phyloP scores from a whole-genome alignment of 108 stramenopile genomes.

The Stephanodiscus triporus region DNA sequence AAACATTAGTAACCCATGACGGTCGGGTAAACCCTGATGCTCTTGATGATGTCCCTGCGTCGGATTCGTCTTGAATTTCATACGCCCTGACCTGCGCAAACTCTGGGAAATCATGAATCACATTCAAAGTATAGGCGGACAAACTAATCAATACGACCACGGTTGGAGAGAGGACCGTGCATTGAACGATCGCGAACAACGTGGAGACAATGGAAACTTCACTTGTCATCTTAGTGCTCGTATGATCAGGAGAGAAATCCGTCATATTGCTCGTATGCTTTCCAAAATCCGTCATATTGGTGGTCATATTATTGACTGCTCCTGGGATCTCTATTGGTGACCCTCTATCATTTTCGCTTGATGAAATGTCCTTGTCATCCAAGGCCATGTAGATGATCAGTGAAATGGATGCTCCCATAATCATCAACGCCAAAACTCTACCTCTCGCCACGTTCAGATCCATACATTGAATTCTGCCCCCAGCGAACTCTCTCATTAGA shows the following conservation, averaged over 20 bases:
- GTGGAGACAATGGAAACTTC: background rate
- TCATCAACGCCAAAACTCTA: constrained; percentile 17
- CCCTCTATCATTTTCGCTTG: background rate
- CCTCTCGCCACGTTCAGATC: constrained; percentile 35
- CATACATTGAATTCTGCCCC: background rate
- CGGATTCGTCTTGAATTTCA: constrained; percentile 9
- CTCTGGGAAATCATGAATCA: constrained; percentile 31
- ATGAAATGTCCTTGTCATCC: background rate
- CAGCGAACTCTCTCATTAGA: constrained; percentile 1
- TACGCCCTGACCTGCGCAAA: constrained; percentile 27
- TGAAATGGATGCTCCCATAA: constrained; percentile 23
- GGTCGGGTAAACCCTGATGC: background rate
- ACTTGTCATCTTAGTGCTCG: background rate
- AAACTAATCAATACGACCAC: constrained; percentile 28
- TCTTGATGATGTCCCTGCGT: background rate
- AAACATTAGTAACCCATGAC: constrained; percentile 20
- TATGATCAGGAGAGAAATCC: constrained; percentile 2
- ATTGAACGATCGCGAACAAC: constrained; percentile 11
- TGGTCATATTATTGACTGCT: background rate
- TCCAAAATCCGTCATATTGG: background rate
- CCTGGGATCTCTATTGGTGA: background rate
- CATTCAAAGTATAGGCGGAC: constrained; percentile 22
- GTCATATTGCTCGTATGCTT: background rate
- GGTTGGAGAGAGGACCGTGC: constrained; percentile 25
- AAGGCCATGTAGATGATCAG: constrained; percentile 18